phyloP scores from a whole-genome alignment of 1,284 basidiomycete genomes.

The Leccinum solheimii region DNA sequence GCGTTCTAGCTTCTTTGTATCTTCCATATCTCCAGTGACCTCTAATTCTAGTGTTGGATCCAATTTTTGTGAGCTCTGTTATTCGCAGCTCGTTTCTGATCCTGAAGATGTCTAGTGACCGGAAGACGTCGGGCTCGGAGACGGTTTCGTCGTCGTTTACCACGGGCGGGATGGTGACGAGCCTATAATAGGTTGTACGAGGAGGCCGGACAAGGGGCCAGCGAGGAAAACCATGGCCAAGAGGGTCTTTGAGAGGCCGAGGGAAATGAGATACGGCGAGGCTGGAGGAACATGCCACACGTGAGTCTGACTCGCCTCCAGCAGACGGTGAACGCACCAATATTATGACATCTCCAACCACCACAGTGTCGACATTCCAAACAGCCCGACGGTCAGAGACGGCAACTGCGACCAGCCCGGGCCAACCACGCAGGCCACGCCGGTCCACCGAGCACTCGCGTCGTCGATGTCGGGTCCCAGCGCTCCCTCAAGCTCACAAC shows the following conservation, averaged over 20 bases:
- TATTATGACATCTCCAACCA: conserved; percentile 87
- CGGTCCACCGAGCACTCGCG: conserved; percentile 48
- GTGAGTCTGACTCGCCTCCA: conserved; percentile 3
- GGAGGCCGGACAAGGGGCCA: conserved; percentile 87
- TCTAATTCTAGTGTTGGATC: conserved; percentile 56
- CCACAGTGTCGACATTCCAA: conserved; percentile 87
- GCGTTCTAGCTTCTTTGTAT: conserved; percentile 34
- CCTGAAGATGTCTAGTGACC: conserved; percentile 42
- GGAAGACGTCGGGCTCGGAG: too few species aligned
- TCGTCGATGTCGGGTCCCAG: conserved; percentile 22
- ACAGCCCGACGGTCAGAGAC: conserved; percentile 71
- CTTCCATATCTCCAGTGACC: conserved; percentile 10
- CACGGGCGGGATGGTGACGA: conserved; percentile 3
- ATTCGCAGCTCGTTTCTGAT: background rate
- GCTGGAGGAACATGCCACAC: conserved; percentile 39
- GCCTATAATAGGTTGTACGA: conserved; percentile 91
- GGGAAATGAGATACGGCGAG: conserved; percentile 90
- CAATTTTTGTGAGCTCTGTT: conserved; percentile 81
- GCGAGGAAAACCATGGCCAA: conserved; percentile 95
- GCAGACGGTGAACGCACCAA: conserved; percentile 45
- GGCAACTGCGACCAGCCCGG: conserved; percentile 67
- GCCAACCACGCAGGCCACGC: conserved; percentile 56
- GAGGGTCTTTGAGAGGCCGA: conserved; percentile 84
- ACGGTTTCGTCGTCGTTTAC: too few species aligned
- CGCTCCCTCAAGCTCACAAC: too few species aligned